These are phyloP conservation scores for Corallochytrium limacisporum DNA, from an alignment of 78 protist genomes.

Conservation along the genomic window DNA sequence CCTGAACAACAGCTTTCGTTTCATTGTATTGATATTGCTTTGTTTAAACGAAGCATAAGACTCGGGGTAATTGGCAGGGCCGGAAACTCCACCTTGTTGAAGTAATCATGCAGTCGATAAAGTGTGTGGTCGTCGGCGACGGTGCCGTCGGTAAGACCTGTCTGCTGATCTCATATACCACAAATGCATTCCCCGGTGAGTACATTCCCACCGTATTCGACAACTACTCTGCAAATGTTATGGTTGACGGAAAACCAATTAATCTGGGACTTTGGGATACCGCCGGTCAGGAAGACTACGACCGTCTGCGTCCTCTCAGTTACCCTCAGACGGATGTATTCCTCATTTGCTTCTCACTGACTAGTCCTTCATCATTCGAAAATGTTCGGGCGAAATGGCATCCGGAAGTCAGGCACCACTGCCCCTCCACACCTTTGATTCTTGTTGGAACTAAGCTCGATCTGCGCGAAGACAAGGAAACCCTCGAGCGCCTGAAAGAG, in stretches of 20 bases:
- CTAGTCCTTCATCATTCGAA: constrained; percentile 47
- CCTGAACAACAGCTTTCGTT: too few species aligned
- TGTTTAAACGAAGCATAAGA: too few species aligned
- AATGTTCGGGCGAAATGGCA: constrained; percentile 46
- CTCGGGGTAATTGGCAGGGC: too few species aligned
- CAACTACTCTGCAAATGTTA: constrained; percentile 73
- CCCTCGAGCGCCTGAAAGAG: neutral
- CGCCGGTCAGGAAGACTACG: constrained; percentile 97
- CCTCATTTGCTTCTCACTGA: constrained; percentile 58
- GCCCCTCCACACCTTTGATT: constrained; percentile 17
- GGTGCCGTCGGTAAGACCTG: constrained; percentile 84
- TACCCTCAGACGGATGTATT: constrained; percentile 83
- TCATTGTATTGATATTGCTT: too few species aligned
- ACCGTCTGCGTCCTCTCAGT: constrained; percentile 86
- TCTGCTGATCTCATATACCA: constrained; percentile 66
- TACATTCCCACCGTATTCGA: constrained; percentile 58
- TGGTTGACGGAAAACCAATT: constrained; percentile 67
- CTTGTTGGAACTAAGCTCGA: constrained; percentile 40
- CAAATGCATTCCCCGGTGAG: constrained; percentile 78
- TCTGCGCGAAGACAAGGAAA: constrained; percentile 18
- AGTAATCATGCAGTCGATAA: constrained; percentile 65
- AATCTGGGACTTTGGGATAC: constrained; percentile 88
- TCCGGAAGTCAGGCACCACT: constrained; percentile 29
- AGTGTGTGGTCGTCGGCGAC: constrained; percentile 83
- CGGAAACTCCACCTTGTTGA: too few species aligned